A percentile compares a stretch with the other conserved stretches of the same genome.
Conservation (phyloP, 2,329 filamentous ascomycete genomes). For the Neonectria hederae region DNA sequence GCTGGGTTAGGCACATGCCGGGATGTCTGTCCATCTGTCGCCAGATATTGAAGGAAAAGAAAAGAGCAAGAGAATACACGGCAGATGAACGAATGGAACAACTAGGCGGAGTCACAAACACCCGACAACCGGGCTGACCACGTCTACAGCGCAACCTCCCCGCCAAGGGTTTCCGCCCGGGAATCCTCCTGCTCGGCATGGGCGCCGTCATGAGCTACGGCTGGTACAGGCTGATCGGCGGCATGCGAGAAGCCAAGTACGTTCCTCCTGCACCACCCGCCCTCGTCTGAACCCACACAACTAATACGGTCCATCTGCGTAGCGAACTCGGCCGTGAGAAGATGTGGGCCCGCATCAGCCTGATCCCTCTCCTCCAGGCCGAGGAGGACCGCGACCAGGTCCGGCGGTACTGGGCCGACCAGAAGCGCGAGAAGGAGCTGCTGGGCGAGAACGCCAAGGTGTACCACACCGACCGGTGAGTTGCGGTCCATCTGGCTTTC, state of each 20-base stretch:
- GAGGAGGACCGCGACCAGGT: constrained; percentile 97
- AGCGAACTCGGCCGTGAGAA: constrained; percentile 97
- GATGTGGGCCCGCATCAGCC: constrained; percentile 96
- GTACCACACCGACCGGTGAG: constrained; percentile 89
- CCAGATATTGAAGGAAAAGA: too few species aligned
- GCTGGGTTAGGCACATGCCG: background rate
- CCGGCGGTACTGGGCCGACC: constrained; percentile 84
- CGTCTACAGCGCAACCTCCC: constrained; percentile 85
- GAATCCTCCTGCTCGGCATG: constrained; percentile 79
- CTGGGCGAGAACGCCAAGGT: constrained; percentile 84
- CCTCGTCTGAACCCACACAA: too few species aligned
- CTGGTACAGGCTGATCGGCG: constrained; percentile 85
- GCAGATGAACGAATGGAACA: background rate
- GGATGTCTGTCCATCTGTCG: background rate
- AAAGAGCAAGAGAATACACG: background rate
- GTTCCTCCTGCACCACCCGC: too few species aligned
- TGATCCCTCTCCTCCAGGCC: constrained; percentile 92
- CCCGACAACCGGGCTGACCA: constrained; percentile 20
- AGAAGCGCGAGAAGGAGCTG: constrained; percentile 89
- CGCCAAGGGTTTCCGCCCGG: constrained; percentile 86
- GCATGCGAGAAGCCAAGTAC: constrained; percentile 91
- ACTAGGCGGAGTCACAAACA: background rate
- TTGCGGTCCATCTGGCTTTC: constrained; percentile 7
- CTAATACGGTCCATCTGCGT: constrained; percentile 14
- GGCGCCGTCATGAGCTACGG: constrained; percentile 86